phyloP scores from a whole-genome alignment of 352 stramenopile species.

The Discostella stelligera region DNA sequence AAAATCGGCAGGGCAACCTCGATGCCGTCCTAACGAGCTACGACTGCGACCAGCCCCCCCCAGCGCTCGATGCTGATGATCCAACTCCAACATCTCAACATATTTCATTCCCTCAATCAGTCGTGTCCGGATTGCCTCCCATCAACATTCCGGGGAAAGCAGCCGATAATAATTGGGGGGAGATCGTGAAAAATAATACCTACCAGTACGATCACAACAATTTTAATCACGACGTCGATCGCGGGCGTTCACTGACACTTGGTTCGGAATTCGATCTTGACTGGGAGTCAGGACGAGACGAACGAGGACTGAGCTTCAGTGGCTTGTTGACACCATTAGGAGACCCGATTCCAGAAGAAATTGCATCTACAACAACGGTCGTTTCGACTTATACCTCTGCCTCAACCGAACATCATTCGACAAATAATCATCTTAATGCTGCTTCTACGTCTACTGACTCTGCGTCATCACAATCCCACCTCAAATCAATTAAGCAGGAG shows the following conservation, averaged over 20 bases:
- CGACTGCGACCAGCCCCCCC: constrained; percentile 19
- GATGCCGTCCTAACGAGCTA: constrained; percentile 16
- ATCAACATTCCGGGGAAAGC: constrained; percentile 8
- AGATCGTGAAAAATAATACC: background rate
- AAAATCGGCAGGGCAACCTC: constrained; percentile 18
- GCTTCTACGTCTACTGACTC: too few relatives aligned
- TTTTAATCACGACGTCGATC: constrained; percentile 5
- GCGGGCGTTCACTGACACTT: constrained; percentile 31
- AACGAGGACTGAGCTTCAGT: constrained; percentile 27
- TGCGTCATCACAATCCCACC: background rate
- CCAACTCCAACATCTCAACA: background rate
- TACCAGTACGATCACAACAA: background rate
- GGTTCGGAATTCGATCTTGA: constrained; percentile 45
- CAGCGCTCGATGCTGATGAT: background rate
- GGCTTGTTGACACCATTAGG: constrained; percentile 39
- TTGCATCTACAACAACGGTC: constrained; percentile 13
- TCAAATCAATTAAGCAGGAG: background rate
- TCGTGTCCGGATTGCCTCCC: constrained; percentile 1
- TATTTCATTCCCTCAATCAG: background rate
- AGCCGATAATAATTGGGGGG: background rate
- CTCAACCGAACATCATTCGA: background rate
- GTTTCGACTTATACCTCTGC: constrained; percentile 23
- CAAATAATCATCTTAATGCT: background rate
- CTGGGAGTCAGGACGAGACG: constrained; percentile 14
- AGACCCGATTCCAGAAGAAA: constrained; percentile 1